Base-by-base conservation (phyloP, 176 grass and related monocot species). In the Zea luxurians region DNA sequence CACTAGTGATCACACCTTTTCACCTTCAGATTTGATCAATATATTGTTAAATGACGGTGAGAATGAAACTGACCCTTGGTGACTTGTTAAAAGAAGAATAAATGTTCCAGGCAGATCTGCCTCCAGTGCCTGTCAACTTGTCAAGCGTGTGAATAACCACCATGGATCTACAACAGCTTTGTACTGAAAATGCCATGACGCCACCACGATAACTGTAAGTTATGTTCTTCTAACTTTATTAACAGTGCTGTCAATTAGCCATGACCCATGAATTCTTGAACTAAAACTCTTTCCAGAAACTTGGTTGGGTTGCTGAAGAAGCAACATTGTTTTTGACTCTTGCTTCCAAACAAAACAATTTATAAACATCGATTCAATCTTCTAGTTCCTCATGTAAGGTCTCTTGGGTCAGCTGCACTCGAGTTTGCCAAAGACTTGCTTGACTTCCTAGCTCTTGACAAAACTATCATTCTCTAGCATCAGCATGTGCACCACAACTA, bases 361-460 rank as follows among this genome's bases (percentile, higher is more conserved):
- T 27, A 15, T 48, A 5, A 63, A 76, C 54, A 43, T 46, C 15
- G 4, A 53, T 62, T 55, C 10, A 46, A 18, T 18, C n/a, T 78
- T 84, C 4, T 13, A 48, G 5, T 74, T 78, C 69, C 68, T 88
- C 34, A 46, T 79, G 57, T 74, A 69, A 68, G 69, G 86, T 75
- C 63, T 79, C 61, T 17, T 38, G 15, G 69, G 86, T 70, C 70
- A 83, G 40, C 37, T 13, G 7, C 74, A 54, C 76, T 12, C 27
- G 80, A 53, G 76, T 75, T 61, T 40, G 27, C 54, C 45, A 45
- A 45, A 79, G 45, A 64, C 46, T 75, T 55, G 37, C 53, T 70
- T 53, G 61, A 47, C 11, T 53, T 69, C 43, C 16, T 79, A 64
- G 52, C 43, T 37, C 52, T 79, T 61, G 68, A 74, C 52, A 44